Conservation (phyloP, 306 rosid genomes). For the Myrica gale region DNA sequence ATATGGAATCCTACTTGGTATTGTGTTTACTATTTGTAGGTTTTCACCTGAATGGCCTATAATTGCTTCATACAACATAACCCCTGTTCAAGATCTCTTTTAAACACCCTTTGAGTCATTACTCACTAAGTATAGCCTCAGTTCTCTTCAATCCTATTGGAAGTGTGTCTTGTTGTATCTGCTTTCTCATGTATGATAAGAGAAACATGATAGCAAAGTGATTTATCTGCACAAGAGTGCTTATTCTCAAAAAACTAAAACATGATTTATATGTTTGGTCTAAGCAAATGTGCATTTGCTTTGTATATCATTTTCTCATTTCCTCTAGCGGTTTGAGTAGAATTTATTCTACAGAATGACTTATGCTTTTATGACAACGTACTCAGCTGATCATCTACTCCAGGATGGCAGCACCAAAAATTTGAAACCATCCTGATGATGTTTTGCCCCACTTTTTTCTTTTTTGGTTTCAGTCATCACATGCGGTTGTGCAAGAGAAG, state of each 20-base stretch:
- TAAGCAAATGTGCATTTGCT: neutral
- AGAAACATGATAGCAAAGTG: neutral
- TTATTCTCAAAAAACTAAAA: neutral
- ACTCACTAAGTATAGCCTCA: neutral
- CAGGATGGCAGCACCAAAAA: conserved; percentile 9
- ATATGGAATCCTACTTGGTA: neutral
- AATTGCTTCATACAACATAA: neutral
- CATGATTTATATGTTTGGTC: neutral
- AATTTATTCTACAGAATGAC: conserved; percentile 8
- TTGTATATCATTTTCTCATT: neutral
- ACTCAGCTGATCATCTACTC: conserved; percentile 17
- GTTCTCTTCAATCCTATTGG: neutral
- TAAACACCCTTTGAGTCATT: neutral
- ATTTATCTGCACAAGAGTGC: neutral
- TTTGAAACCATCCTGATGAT: conserved; percentile 20
- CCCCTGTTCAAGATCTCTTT: neutral
- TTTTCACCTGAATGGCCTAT: neutral
- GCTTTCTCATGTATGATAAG: neutral
- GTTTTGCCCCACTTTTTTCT: neutral
- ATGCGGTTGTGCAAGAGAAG: conserved; percentile 80
- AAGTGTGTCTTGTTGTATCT: neutral
- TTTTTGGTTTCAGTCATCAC: conserved; percentile 77
- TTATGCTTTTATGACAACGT: neutral
- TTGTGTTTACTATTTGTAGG: neutral
- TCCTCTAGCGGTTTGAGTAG: conserved; percentile 3